Conservation (phyloP, 2,329 filamentous ascomycete genomes). For the Diaporthe capsici region DNA sequence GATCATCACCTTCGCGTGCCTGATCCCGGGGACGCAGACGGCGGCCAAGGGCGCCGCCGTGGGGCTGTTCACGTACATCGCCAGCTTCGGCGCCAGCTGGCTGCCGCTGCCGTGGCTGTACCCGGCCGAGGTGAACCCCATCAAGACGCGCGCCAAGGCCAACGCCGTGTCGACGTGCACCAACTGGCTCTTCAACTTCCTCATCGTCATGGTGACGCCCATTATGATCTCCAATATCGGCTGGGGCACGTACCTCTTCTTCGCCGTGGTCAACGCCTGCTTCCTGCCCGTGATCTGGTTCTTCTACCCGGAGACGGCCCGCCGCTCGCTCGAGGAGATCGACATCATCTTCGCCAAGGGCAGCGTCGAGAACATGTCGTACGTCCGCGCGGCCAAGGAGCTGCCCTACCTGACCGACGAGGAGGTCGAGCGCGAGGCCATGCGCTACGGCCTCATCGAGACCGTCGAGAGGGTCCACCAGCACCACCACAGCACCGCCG, state of each 20-base stretch:
- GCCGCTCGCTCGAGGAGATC: constrained; percentile 75
- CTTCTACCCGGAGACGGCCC: constrained; percentile 68
- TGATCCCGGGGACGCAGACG: constrained; percentile 52
- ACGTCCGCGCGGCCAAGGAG: constrained; percentile 70
- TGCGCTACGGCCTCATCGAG: constrained; percentile 49
- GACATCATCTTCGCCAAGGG: constrained; percentile 74
- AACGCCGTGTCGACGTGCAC: constrained; percentile 74
- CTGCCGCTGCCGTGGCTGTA: constrained; percentile 74
- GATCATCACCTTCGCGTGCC: constrained; percentile 61
- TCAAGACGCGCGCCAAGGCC: constrained; percentile 72
- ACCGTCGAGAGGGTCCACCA: constrained; percentile 41
- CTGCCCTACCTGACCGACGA: constrained; percentile 66
- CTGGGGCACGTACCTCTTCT: constrained; percentile 70
- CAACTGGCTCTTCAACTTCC: constrained; percentile 74
- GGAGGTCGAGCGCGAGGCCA: constrained; percentile 66
- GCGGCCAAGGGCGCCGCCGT: constrained; percentile 54
- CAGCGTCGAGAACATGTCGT: constrained; percentile 69
- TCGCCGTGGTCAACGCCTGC: constrained; percentile 65
- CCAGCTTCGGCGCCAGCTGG: constrained; percentile 54
- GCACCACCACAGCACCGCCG: background rate
- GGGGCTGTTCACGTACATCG: constrained; percentile 67
- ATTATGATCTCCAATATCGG: constrained; percentile 71
- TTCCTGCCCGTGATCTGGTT: constrained; percentile 67
- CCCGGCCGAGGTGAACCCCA: constrained; percentile 72
- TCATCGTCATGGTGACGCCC: constrained; percentile 78